Evolutionary conservation across 2,329 filamentous ascomycete genomes (phyloP), one percentile per base, ranked within the genome.

Genomic region (Diaporthe velutina): DNA sequence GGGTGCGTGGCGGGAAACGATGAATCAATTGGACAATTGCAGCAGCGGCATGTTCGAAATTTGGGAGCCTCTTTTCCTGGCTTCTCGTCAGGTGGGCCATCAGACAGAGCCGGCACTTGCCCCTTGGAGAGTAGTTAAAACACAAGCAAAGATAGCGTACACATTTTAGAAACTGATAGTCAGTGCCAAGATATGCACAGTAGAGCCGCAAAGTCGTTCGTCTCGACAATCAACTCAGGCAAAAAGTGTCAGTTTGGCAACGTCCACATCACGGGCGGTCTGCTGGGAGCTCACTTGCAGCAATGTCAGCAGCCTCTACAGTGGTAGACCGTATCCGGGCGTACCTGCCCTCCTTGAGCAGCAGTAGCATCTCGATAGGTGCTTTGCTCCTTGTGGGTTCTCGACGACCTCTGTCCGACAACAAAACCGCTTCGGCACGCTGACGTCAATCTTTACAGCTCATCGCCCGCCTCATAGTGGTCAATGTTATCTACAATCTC

Each of bases 401-500:
- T 17, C 48, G 8, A 22, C 25, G 28, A 22, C 45, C 64, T 64
- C 58, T 15, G 3, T 61, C 7, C 2, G 7, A 35, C n/a, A 52
- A 38, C 22, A 19, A 52, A 52, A 25, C 28, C 12, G 25, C 6
- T 13, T 28, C 33, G 8, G 15, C 8, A 19, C 10, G 15, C 64
- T 67, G 13, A 67, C 15, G 22, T 10, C n/a, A 12, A 10, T 28
- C 7, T 28, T 38, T 33, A 52, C 30, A 67, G 61, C 42, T 67
- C 13, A 38, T 52, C 30, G 7, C 7, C 22, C 42, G 61, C 33
- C 30, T 52, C 61, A 19, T 52, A 30, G 12, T 38, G 61, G 22
- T 67, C 6, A 64, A 64, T 28, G 13, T 55, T 35, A 9, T 72
- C 19, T 74, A 74, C n/a, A 71, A 71, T 38, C 35, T 74, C 28